phyloP scores from a whole-genome alignment of 345 rosid genomes.

The Clarkia xantiana region DNA sequence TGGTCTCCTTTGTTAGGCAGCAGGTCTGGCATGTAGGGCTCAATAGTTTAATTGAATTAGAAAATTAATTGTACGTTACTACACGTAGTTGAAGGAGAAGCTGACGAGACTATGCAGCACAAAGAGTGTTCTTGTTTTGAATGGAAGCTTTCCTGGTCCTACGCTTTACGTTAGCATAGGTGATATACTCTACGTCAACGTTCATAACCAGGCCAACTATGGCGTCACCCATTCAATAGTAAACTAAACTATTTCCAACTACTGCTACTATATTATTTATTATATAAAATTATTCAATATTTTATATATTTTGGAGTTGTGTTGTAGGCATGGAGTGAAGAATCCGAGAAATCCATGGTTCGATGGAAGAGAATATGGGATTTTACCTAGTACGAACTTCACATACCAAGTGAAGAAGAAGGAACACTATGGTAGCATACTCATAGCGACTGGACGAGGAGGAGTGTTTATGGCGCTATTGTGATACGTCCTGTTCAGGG shows the following conservation, averaged over 20 bases:
- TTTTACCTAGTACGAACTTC: neutral
- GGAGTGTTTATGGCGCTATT: conserved; percentile 1
- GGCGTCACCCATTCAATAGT: neutral
- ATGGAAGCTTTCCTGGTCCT: conserved; percentile 2
- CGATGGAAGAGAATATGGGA: neutral
- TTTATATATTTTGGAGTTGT: no score
- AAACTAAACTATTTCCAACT: no score
- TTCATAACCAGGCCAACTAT: neutral
- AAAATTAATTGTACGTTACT: no score
- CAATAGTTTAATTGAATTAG: no score
- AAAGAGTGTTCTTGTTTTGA: conserved; percentile 1
- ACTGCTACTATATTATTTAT: neutral
- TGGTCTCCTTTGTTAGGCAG: no score
- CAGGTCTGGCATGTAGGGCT: no score
- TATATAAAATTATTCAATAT: no score
- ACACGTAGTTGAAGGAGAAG: conserved; percentile 2
- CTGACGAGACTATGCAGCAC: conserved; percentile 1
- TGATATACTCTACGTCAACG: conserved; percentile 1
- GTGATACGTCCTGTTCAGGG: neutral
- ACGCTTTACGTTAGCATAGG: neutral
- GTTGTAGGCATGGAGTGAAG: conserved; percentile 1
- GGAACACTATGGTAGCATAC: neutral
- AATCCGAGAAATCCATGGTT: conserved; percentile 4
- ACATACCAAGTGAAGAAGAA: neutral
- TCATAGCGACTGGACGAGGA: conserved; percentile 1